Evolutionary conservation across 2,329 filamentous ascomycete species (phyloP).

Genomic region (Cladosporium halotolerans): DNA sequence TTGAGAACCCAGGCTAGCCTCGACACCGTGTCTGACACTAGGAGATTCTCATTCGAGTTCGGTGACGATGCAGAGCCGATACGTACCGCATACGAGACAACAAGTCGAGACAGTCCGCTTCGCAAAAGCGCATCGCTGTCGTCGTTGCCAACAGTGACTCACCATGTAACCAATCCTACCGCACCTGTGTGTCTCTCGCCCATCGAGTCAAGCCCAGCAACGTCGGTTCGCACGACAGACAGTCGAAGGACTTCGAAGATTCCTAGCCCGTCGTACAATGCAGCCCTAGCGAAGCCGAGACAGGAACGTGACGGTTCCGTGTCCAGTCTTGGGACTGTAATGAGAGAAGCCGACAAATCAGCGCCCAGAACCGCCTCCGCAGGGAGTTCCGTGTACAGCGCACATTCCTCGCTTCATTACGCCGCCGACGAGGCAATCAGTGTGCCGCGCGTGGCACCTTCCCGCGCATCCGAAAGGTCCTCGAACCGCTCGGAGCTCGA

Average conservation of each 20-base stretch:
- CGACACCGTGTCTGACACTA: slow-evolving; percentile 15
- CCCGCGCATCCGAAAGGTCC: not conserved
- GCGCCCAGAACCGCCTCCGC: slow-evolving; percentile 21
- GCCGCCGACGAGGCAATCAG: not conserved
- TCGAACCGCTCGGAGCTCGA: not conserved
- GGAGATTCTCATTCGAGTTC: slow-evolving; percentile 40
- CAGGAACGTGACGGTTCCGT: slow-evolving; percentile 34
- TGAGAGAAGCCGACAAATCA: slow-evolving; percentile 20
- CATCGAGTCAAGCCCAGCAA: slow-evolving; percentile 21
- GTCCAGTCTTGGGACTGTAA: slow-evolving; percentile 33
- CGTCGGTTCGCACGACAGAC: slow-evolving; percentile 13
- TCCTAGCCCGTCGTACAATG: slow-evolving; percentile 36
- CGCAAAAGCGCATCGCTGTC: slow-evolving; percentile 23
- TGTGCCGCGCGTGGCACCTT: not conserved
- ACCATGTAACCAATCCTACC: not conserved
- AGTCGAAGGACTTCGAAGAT: slow-evolving; percentile 32
- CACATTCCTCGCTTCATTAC: not conserved
- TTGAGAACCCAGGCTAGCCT: slow-evolving; percentile 22
- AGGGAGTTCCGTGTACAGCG: slow-evolving; percentile 23
- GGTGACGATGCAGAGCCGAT: slow-evolving; percentile 34
- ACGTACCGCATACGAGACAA: not conserved
- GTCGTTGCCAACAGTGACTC: slow-evolving; percentile 9
- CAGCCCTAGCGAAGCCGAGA: slow-evolving; percentile 29
- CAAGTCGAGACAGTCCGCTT: slow-evolving; percentile 14
- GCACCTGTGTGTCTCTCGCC: slow-evolving; percentile 13